Percentiles rank a stretch among this genome's conserved stretches.
These are phyloP conservation scores for Boletus sp. DNA, from an alignment of 768 basidiomycete species.

Conservation along the genomic window DNA sequence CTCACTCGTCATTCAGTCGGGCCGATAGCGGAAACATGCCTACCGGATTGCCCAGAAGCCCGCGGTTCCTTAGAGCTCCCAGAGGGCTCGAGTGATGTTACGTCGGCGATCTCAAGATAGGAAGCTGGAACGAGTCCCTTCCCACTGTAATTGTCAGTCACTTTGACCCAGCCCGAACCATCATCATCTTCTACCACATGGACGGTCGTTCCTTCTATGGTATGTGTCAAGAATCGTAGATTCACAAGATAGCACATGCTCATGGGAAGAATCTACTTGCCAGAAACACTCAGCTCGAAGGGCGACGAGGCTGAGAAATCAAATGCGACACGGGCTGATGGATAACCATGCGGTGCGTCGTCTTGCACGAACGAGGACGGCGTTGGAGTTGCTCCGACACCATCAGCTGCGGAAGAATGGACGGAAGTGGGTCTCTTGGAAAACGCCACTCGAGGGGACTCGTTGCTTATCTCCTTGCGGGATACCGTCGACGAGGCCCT, in stretches of 20 bases:
- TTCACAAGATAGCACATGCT: constrained; percentile 5
- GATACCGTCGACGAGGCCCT: constrained; percentile 35
- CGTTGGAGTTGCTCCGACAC: constrained; percentile 35
- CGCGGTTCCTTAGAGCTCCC: constrained; percentile 21
- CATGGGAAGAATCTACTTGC: constrained; percentile 35
- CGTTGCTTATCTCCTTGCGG: constrained; percentile 27
- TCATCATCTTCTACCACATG: constrained; percentile 76
- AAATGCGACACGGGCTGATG: constrained; percentile 62
- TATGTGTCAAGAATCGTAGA: constrained; percentile 12
- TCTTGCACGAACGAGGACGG: constrained; percentile 56
- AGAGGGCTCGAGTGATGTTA: constrained; percentile 15
- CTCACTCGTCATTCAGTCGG: constrained; percentile 3
- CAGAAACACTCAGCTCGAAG: constrained; percentile 69
- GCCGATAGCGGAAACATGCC: constrained; percentile 17
- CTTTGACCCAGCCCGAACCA: constrained; percentile 85
- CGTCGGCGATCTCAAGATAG: constrained; percentile 52
- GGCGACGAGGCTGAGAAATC: constrained; percentile 72
- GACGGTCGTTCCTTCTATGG: constrained; percentile 59
- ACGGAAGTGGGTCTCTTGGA: constrained; percentile 1
- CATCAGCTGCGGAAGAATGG: constrained; percentile 7
- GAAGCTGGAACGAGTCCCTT: constrained; percentile 84
- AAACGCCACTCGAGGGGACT: constrained; percentile 7
- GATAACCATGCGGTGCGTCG: constrained; percentile 37
- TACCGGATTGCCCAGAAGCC: constrained; percentile 51
- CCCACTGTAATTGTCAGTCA: constrained; percentile 51